phyloP scores from a whole-genome alignment of 1,284 basidiomycete genomes.

The Pascua guehoae region DNA sequence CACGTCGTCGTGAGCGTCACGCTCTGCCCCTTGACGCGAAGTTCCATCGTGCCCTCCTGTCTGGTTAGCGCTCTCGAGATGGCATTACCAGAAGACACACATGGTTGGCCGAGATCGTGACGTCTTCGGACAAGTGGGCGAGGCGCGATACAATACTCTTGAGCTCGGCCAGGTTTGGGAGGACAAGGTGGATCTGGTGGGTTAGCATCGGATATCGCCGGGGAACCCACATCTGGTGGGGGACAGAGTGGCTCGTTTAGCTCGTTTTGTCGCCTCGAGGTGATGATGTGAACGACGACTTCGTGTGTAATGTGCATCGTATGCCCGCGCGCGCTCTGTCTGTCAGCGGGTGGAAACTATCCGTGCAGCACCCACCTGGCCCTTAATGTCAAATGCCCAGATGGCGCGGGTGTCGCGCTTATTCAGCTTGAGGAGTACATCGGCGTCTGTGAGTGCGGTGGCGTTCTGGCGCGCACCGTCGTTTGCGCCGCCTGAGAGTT shows the following conservation, averaged over 20 bases:
- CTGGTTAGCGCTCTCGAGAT: constrained; percentile 9
- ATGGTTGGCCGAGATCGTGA: constrained; percentile 56
- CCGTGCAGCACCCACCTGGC: constrained; percentile 32
- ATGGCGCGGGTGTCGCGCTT: constrained; percentile 37
- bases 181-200: constrained; percentile 69
- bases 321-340: constrained; percentile 26
- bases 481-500: constrained; percentile 1
- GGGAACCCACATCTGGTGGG: constrained; percentile 68
- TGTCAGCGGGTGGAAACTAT: no score
- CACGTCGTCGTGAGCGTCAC: constrained; percentile 76
- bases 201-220: background rate
- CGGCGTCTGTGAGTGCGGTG: constrained; percentile 51
- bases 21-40: constrained; percentile 66
- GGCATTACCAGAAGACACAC: constrained; percentile 14
- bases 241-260: constrained; percentile 81
- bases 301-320: constrained; percentile 47
- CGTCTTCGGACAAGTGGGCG: constrained; percentile 66
- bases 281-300: constrained; percentile 60
- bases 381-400: constrained; percentile 43
- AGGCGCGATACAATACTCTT: constrained; percentile 74
- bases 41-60: constrained; percentile 47
- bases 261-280: constrained; percentile 64
- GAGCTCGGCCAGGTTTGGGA: constrained; percentile 72
- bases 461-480: constrained; percentile 7
- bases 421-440: constrained; percentile 70